These are phyloP conservation scores for Fusarium sp. DNA, from an alignment of 2,329 filamentous ascomycete species.

Conservation along the genomic window DNA sequence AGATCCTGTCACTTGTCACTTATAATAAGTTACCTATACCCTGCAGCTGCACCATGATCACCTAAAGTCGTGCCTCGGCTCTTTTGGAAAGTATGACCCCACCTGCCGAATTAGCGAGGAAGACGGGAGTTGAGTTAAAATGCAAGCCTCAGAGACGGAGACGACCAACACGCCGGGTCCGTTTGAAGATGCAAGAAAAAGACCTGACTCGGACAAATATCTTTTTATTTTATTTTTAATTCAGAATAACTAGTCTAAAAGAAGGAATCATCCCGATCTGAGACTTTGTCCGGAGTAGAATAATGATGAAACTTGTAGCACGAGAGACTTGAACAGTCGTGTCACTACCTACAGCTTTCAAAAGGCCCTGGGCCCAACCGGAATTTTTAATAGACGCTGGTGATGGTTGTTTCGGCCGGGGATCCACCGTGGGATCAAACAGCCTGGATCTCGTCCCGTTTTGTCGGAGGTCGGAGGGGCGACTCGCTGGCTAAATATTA, in stretches of 20 bases:
- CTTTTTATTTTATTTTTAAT: too few relatives aligned
- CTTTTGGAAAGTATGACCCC: constrained; percentile 12
- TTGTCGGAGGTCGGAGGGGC: constrained; percentile 15
- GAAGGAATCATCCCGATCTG: neutral
- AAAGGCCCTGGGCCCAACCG: too few relatives aligned
- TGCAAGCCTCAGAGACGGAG: neutral
- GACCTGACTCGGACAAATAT: neutral
- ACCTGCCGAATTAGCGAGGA: constrained; percentile 14
- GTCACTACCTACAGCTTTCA: neutral
- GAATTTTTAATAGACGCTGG: neutral
- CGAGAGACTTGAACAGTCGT: neutral
- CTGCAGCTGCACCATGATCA: neutral
- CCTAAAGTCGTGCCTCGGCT: constrained; percentile 34
- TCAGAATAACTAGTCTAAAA: neutral
- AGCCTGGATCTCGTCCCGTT: neutral
- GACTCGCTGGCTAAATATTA: constrained; percentile 19
- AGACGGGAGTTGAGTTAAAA: constrained; percentile 19
- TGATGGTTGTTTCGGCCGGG: constrained; percentile 1
- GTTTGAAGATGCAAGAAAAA: neutral
- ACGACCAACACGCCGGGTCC: neutral
- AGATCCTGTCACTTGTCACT: neutral
- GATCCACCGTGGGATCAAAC: constrained; percentile 8
- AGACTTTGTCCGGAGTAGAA: neutral
- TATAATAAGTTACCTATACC: neutral
- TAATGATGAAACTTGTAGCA: neutral